Base-by-base conservation (phyloP, 371 early-diverging fungal species). In the Zopfochytrium polystomum region DNA sequence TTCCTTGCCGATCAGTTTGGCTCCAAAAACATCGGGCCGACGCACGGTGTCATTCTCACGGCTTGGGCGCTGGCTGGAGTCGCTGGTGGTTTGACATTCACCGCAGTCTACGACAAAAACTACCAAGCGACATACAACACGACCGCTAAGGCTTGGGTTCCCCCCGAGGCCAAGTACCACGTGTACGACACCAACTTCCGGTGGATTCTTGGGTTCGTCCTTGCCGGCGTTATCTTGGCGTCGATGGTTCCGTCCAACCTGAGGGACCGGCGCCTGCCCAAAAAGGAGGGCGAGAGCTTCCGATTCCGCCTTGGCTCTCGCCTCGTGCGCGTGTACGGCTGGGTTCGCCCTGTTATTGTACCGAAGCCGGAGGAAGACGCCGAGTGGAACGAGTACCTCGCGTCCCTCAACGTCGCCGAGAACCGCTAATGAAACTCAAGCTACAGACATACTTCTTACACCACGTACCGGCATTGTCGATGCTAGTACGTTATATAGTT, bases 1-100 rank as follows among this genome's bases (percentile, higher is more conserved):
- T 85, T 85, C 62, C 75, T 87, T 1, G 74, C 85, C 45, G 87
- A 87, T 56, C 78, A 84, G 78, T 87, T 83, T 63, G 85, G 85
- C 2, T 69, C 78, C 67, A 81, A 78, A 71, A 85, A 85, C 67
- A 81, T 82, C 42, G 84, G 85, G 33, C 83, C 83, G 2, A 71
- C 74, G 13, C 75, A 74, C 54, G 75, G 71, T 30, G 60, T 74
- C 45, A 71, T 71, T 22, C 62, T 74, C 42, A 65, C 84, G 0
- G 84, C 85, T 31, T 85, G 85, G 85, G 77, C 84, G 42, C 67
- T 82, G 34, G 83, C 80, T 15, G 81, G 83, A 45, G 82, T 87
- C 35, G 75, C 64, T 18, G 85, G 85, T 44, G 85, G 85, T 23
- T 66, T 87, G 58, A 44, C 79, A 38, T 87, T 87, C 72, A 83